These are phyloP conservation scores for Achaetomium macrosporum DNA, from an alignment of 2,329 filamentous ascomycete species.

Conservation along the genomic window DNA sequence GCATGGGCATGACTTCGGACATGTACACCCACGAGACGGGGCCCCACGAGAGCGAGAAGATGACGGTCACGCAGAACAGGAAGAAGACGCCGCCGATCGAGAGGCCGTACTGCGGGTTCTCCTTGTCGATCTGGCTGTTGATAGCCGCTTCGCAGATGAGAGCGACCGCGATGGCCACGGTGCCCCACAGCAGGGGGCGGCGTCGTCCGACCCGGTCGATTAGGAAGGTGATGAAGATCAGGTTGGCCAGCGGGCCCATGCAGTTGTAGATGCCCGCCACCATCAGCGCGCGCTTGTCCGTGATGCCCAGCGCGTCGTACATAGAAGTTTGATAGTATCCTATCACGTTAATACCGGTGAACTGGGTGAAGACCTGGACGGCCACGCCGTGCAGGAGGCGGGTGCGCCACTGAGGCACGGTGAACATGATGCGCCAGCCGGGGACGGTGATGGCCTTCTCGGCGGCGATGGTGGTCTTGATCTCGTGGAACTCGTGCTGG, in stretches of 20 bases:
- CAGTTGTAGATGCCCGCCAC: constrained; percentile 57
- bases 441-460: constrained; percentile 48
- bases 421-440: constrained; percentile 53
- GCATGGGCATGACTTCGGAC: constrained; percentile 61
- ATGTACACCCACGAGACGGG: constrained; percentile 60
- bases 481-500: constrained; percentile 51
- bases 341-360: constrained; percentile 55
- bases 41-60: constrained; percentile 56
- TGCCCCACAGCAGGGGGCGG: constrained; percentile 48
- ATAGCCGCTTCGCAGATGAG: constrained; percentile 55
- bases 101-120: constrained; percentile 37
- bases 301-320: constrained; percentile 52
- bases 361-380: constrained; percentile 61
- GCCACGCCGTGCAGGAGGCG: constrained; percentile 54
- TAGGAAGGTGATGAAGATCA: constrained; percentile 54
- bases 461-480: constrained; percentile 55
- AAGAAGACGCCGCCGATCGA: constrained; percentile 60
- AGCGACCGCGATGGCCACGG: constrained; percentile 48
- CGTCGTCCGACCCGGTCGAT: constrained; percentile 48
- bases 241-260: constrained; percentile 50
- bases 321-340: constrained; percentile 58
- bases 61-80: constrained; percentile 55
- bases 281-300: constrained; percentile 46
- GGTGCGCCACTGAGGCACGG: constrained; percentile 52
- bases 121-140: constrained; percentile 42